Conservation (phyloP, 768 basidiomycete genomes). For the Auricularia sp. region DNA sequence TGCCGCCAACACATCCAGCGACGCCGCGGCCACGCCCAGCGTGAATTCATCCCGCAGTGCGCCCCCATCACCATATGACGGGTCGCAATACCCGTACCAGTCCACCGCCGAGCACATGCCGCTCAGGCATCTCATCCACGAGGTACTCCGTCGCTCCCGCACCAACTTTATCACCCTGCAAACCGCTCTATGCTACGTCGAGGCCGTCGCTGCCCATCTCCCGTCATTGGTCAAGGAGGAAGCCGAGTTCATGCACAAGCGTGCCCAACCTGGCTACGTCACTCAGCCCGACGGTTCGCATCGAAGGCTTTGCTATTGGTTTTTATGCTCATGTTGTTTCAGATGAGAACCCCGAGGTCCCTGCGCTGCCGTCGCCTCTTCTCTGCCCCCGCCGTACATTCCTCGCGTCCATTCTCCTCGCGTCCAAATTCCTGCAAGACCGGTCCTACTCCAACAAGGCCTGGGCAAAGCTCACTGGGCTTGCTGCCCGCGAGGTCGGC, state of each 20-base stretch:
- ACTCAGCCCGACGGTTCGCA: not conserved
- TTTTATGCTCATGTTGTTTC: not conserved
- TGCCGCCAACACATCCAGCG: not conserved
- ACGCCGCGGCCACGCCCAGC: not conserved
- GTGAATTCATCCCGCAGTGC: not conserved
- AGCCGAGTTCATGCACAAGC: slow-evolving; percentile 33
- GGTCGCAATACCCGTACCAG: not conserved
- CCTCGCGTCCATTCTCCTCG: slow-evolving; percentile 77
- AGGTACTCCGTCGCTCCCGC: no score
- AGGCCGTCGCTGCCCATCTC: slow-evolving; percentile 64
- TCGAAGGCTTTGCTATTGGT: not conserved
- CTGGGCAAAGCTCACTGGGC: slow-evolving; percentile 89
- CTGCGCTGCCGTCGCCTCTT: slow-evolving; percentile 62
- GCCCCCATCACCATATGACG: not conserved
- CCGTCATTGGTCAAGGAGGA: slow-evolving; percentile 51
- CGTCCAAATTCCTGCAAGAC: slow-evolving; percentile 89
- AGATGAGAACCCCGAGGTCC: slow-evolving; percentile 10
- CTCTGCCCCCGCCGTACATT: slow-evolving; percentile 84
- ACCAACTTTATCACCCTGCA: slow-evolving; percentile 45
- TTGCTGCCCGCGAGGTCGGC: slow-evolving; percentile 76
- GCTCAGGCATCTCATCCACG: slow-evolving; percentile 57
- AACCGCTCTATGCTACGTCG: slow-evolving; percentile 79
- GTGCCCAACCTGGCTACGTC: slow-evolving; percentile 22
- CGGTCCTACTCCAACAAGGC: slow-evolving; percentile 88
- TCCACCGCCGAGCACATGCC: slow-evolving; percentile 21